These are phyloP conservation scores for Claviceps pazoutovae DNA, from an alignment of 2,329 filamentous ascomycete genomes.

Conservation along the genomic window DNA sequence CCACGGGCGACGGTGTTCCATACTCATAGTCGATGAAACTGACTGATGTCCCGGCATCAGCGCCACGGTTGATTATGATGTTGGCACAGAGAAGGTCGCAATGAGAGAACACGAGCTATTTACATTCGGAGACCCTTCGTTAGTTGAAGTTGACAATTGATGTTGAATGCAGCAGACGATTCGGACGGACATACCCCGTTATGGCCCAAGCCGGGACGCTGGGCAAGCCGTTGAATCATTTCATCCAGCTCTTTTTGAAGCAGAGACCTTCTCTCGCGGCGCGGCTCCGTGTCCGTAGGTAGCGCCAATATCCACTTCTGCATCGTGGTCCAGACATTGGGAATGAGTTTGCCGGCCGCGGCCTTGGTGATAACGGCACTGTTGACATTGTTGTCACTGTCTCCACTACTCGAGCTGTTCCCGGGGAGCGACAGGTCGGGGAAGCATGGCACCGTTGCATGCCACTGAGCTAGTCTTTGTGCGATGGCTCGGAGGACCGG, in stretches of 20 bases:
- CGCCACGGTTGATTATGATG: conserved; percentile 59
- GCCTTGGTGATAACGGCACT: conserved; percentile 30
- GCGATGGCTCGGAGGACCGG: conserved; percentile 74
- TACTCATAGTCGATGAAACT: conserved; percentile 98
- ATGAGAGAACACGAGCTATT: conserved; percentile 76
- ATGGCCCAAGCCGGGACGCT: conserved; percentile 61
- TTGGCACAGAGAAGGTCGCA: conserved; percentile 95
- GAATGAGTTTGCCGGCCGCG: conserved; percentile 55
- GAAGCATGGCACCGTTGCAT: conserved; percentile 55
- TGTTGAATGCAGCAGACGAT: background rate
- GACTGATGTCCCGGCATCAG: conserved; percentile 25
- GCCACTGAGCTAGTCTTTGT: conserved; percentile 79
- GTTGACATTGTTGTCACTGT: conserved; percentile 13
- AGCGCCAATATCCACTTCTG: conserved; percentile 90
- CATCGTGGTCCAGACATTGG: conserved; percentile 89
- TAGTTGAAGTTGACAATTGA: conserved; percentile 3
- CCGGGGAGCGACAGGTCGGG: conserved; percentile 15
- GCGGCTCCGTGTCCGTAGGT: conserved; percentile 55
- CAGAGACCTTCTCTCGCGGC: conserved; percentile 50
- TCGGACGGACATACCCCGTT: conserved; percentile 46
- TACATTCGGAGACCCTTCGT: background rate
- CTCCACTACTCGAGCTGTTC: conserved; percentile 24
- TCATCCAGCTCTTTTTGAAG: conserved; percentile 64
- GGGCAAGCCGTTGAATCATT: conserved; percentile 57
- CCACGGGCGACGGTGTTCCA: conserved; percentile 81